Conservation (phyloP, 2,329 filamentous ascomycete species). For the Periglandula ipomoeae region DNA sequence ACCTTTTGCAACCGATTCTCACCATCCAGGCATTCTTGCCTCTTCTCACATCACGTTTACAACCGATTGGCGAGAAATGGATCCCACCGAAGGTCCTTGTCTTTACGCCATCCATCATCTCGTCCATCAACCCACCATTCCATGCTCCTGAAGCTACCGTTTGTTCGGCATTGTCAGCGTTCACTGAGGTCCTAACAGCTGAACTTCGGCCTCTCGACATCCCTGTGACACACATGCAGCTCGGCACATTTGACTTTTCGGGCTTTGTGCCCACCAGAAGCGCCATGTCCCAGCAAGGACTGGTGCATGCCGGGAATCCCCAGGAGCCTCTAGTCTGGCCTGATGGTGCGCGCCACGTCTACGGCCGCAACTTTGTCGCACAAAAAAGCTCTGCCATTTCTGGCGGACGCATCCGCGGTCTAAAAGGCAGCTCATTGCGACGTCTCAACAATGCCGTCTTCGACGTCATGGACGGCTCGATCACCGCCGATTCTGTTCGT, state of each 20-base stretch:
- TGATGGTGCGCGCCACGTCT: slow-evolving; percentile 48
- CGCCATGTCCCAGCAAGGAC: slow-evolving; percentile 21
- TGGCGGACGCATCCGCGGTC: slow-evolving; percentile 46
- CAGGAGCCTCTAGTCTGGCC: slow-evolving; percentile 53
- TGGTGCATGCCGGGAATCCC: slow-evolving; percentile 33
- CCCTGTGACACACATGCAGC: slow-evolving; percentile 76
- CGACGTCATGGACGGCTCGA: slow-evolving; percentile 67
- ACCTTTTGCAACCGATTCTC: slow-evolving; percentile 80
- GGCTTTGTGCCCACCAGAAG: slow-evolving; percentile 45
- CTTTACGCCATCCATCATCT: slow-evolving; percentile 71
- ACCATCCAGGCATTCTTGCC: slow-evolving; percentile 86
- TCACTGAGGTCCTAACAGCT: slow-evolving; percentile 68
- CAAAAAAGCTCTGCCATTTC: slow-evolving; percentile 47
- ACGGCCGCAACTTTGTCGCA: slow-evolving; percentile 51
- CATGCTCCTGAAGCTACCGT: slow-evolving; percentile 80
- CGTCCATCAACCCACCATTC: slow-evolving; percentile 70
- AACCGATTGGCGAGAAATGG: slow-evolving; percentile 39
- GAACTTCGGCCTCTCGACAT: slow-evolving; percentile 72
- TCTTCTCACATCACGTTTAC: slow-evolving; percentile 56
- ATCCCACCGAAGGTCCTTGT: slow-evolving; percentile 60
- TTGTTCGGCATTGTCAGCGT: slow-evolving; percentile 79
- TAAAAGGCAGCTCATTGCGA: slow-evolving; percentile 62
- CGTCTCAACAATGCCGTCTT: slow-evolving; percentile 83
- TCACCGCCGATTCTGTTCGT: slow-evolving; percentile 55
- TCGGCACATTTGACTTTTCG: slow-evolving; percentile 83